A percentile compares a stretch with the other conserved stretches of the same genome.
Conservation (phyloP, 257 asterid genomes). For the Catharanthus roseus region DNA sequence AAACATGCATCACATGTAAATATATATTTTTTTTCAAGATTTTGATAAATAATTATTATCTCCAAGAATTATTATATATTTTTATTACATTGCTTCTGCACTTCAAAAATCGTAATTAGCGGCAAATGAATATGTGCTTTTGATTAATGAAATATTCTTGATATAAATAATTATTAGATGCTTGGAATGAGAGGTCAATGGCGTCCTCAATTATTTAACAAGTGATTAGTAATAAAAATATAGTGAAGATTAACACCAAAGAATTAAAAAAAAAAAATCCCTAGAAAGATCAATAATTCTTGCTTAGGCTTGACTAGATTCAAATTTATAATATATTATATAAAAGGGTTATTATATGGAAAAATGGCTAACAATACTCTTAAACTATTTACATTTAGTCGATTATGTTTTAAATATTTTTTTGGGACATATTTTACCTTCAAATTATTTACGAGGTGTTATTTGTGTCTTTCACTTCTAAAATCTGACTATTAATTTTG, state of each 20-base stretch:
- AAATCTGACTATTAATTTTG: too few species aligned
- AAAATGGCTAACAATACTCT: too few species aligned
- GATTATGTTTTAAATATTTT: too few species aligned
- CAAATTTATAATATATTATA: not conserved
- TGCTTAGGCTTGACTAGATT: not conserved
- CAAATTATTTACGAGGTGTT: too few species aligned
- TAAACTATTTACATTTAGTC: too few species aligned
- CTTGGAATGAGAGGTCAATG: constrained; percentile 24
- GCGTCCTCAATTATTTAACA: constrained; percentile 27
- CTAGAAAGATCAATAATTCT: constrained; percentile 7
- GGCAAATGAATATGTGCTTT: not conserved
- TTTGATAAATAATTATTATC: not conserved
- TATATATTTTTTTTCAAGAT: not conserved
- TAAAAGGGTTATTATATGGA: too few species aligned
- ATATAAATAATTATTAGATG: constrained; percentile 10
- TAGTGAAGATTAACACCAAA: constrained; percentile 24
- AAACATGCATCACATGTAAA: constrained; percentile 14
- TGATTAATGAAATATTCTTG: not conserved
- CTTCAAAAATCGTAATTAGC: constrained; percentile 4
- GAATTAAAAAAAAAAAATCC: constrained; percentile 7
- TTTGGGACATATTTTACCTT: too few species aligned
- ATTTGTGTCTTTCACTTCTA: too few species aligned
- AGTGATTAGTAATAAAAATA: constrained; percentile 15
- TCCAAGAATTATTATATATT: not conserved
- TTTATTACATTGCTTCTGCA: not conserved